Evolutionary conservation across 495 filamentous ascomycete genomes (phyloP).

Genomic region (Tuber melanosporum): DNA sequence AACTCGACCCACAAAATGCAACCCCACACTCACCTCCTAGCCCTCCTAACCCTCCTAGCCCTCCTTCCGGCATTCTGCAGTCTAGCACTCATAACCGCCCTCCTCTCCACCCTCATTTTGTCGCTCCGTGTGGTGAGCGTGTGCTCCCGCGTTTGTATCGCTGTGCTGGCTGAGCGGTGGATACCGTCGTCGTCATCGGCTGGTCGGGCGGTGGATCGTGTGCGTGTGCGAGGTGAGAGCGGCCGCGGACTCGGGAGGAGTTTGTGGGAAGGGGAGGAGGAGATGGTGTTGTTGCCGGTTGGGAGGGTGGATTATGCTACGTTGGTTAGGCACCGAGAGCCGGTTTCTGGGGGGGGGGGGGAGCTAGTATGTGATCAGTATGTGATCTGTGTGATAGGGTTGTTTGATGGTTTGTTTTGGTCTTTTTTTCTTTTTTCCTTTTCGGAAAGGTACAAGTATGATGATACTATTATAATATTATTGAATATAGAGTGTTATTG

Average conservation of each 20-base stretch:
- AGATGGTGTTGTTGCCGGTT: neutral
- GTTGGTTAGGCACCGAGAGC: slow-evolving; percentile 9
- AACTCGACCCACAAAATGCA: too few species aligned
- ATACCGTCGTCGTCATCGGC: too few species aligned
- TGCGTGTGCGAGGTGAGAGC: too few species aligned
- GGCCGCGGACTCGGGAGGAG: neutral
- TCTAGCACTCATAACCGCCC: slow-evolving; percentile 10
- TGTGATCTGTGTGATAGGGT: neutral
- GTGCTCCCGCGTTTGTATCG: neutral
- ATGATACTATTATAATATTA: neutral
- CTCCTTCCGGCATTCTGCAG: slow-evolving; percentile 8
- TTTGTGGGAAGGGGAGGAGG: neutral
- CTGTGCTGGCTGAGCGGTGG: neutral
- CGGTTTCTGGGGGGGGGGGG: neutral
- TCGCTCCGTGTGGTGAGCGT: neutral
- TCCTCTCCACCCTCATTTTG: slow-evolving; percentile 7
- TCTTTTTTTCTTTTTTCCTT: too few species aligned
- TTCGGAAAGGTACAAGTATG: too few species aligned
- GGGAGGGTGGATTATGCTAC: slow-evolving; percentile 25
- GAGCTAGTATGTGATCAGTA: too few species aligned
- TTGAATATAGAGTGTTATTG: neutral
- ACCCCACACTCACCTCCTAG: neutral
- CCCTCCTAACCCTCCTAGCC: neutral
- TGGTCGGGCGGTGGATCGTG: too few species aligned
- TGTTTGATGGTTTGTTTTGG: neutral